Base-by-base conservation (phyloP, 2,329 filamentous ascomycete genomes). In the Trichoderma atrobrunneum region DNA sequence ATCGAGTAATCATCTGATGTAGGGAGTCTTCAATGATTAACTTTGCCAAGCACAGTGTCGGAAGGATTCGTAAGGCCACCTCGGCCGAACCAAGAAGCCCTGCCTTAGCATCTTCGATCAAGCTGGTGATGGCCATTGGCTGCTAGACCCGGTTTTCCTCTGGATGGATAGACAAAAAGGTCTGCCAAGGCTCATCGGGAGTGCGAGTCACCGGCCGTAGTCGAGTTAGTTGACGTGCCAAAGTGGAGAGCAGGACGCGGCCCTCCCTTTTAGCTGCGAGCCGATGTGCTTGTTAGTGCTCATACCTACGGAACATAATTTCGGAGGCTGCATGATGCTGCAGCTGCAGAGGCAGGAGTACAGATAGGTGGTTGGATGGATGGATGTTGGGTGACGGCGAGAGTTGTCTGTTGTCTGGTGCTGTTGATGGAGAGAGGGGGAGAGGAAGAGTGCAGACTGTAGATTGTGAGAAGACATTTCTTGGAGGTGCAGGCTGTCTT, bases 181-280 rank as follows among this genome's bases (percentile, higher is more conserved):
- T 16, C 36, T 51, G 56, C 66, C 57, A 62, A 62, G 39, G 30
- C 21, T 36, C 28, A 26, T 34, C 28, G 28, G 28, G 43, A 34
- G 48, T 56, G 63, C 43, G 60, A 63, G 60, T 43, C 60, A 63
- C 60, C 28, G 34, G 43, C 43, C 43, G 43, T 51, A 51, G 43
- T 21, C 30, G 63, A 24, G 36, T 34, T 34, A 16, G 36, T 62
- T 51, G 67, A 59, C 39, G 39, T 54, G 67, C 56, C 28, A 54
- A 18, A 18, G 67, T 70, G 56, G 67, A 61, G 66, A 62, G 57
- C 51, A 54, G 56, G 62, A 66, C 70, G 68, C 60, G 60, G 68
- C 68, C 68, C 43, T 63, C 43, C 39, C 57, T 56, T 61, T 63
- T 63, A 5, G 61, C 36, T 62, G 48, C n/a, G 48, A 21, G n/a